Evolutionary conservation across 108 stramenopile genomes (phyloP).

Genomic region (Skeletonema menzelii): DNA sequence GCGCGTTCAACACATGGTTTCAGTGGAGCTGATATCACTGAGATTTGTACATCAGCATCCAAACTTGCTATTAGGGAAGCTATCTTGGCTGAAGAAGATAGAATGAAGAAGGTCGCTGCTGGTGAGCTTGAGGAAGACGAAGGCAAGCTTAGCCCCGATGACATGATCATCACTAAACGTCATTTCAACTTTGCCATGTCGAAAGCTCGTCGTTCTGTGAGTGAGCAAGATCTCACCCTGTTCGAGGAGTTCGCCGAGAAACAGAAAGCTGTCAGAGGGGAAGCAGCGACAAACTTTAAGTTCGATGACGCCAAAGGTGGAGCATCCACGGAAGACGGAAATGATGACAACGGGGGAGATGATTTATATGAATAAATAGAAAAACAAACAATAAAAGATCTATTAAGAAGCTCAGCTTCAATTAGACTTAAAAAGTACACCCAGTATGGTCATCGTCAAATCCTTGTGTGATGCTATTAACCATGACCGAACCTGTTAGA

Average conservation of each 20-base stretch:
- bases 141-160: slow-evolving; percentile 37
- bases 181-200: slow-evolving; percentile 96
- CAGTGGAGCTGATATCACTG: slow-evolving; percentile 95
- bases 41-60: slow-evolving; percentile 92
- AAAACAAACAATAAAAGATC: not conserved
- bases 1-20: slow-evolving; percentile 89
- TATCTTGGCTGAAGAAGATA: slow-evolving; percentile 69
- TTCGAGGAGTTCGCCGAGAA: slow-evolving; percentile 91
- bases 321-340: slow-evolving; percentile 26
- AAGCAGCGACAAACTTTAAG: slow-evolving; percentile 86
- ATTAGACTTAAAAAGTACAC: not conserved
- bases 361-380: slow-evolving; percentile 54
- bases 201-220: slow-evolving; percentile 85
- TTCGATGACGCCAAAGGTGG: slow-evolving; percentile 55
- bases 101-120: slow-evolving; percentile 51
- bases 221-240: slow-evolving; percentile 85
- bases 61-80: slow-evolving; percentile 95
- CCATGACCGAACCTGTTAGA: slow-evolving; percentile 77
- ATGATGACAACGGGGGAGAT: slow-evolving; percentile 37
- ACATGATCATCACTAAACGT: slow-evolving; percentile 74
- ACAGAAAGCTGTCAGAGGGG: slow-evolving; percentile 85
- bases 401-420: not conserved
- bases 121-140: slow-evolving; percentile 64
- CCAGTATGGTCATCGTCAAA: slow-evolving; percentile 50
- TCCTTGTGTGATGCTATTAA: slow-evolving; percentile 70